Conservation (phyloP, 2,329 filamentous ascomycete species). For the Ophiostoma novo-ulmi region DNA sequence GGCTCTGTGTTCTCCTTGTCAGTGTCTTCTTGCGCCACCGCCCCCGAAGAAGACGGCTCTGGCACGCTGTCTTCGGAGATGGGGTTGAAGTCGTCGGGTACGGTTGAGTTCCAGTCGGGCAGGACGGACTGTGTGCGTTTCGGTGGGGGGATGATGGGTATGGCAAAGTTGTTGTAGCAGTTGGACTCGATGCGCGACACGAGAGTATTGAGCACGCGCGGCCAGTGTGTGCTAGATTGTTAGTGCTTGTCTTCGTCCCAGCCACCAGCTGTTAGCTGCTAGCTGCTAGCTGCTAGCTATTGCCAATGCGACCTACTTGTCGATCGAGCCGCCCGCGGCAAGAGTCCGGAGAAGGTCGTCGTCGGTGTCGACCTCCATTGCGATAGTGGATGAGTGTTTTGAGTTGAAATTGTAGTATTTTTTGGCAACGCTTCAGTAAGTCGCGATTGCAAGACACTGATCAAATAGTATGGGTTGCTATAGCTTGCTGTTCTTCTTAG, state of each 20-base stretch:
- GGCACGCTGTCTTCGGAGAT: conserved; percentile 32
- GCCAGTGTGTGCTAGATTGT: conserved; percentile 49
- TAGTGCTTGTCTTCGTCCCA: conserved; percentile 1
- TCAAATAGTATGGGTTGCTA: not conserved
- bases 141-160: conserved; percentile 52
- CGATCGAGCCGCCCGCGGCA: conserved; percentile 49
- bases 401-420: not conserved
- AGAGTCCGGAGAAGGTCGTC: conserved; percentile 46
- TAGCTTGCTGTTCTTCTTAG: not conserved
- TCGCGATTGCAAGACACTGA: not conserved
- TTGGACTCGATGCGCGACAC: conserved; percentile 61
- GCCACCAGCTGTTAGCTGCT: not conserved
- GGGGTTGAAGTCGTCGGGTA: conserved; percentile 21
- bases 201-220: conserved; percentile 58
- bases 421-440: not conserved
- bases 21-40: conserved; percentile 49
- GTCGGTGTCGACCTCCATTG: conserved; percentile 53
- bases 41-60: not conserved
- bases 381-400: not conserved
- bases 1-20: conserved; percentile 65
- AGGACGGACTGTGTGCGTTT: conserved; percentile 42
- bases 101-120: conserved; percentile 32
- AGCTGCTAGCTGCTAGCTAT: not conserved
- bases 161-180: conserved; percentile 63
- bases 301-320: conserved; percentile 46